A percentile compares a stretch with the other conserved stretches of the same genome.
These are phyloP conservation scores for Verticillium klebahnii DNA, from an alignment of 2,329 filamentous ascomycete species.

Conservation along the genomic window DNA sequence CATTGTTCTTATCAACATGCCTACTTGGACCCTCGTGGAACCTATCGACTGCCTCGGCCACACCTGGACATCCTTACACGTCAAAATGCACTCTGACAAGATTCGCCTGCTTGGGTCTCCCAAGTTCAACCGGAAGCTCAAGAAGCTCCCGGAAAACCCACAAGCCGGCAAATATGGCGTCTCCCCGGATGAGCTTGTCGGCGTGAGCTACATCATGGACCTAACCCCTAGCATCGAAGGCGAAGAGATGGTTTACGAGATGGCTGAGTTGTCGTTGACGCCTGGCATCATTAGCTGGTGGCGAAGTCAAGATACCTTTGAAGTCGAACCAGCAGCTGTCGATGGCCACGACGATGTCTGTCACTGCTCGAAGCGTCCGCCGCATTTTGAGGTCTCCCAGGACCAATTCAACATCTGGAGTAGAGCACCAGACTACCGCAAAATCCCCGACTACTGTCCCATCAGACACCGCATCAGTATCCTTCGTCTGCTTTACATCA, in stretches of 20 bases:
- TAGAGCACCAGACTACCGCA: constrained; percentile 22
- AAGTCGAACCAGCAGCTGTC: constrained; percentile 23
- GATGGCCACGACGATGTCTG: constrained; percentile 38
- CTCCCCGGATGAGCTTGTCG: constrained; percentile 15
- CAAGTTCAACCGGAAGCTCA: constrained; percentile 41
- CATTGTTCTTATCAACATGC: constrained; percentile 38
- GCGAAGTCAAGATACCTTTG: constrained; percentile 28
- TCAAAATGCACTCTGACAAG: constrained; percentile 39
- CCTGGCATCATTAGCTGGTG: constrained; percentile 53
- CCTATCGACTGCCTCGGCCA: constrained; percentile 29
- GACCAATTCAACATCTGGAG: not conserved
- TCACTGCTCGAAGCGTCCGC: constrained; percentile 15
- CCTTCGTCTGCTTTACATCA: constrained; percentile 54
- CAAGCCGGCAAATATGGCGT: not conserved
- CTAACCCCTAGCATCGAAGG: constrained; percentile 58
- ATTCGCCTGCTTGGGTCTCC: constrained; percentile 41
- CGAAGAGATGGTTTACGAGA: constrained; percentile 55
- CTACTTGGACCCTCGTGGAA: constrained; percentile 12
- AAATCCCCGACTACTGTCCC: constrained; percentile 56
- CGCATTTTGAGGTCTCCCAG: not conserved
- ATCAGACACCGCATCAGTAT: constrained; percentile 60
- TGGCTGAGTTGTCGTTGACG: constrained; percentile 55
- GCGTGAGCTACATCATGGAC: constrained; percentile 56
- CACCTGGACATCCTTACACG: constrained; percentile 24
- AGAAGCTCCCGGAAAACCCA: not conserved